These are phyloP conservation scores for Aspergillus funiculosus DNA, from an alignment of 495 filamentous ascomycete species.

Conservation along the genomic window DNA sequence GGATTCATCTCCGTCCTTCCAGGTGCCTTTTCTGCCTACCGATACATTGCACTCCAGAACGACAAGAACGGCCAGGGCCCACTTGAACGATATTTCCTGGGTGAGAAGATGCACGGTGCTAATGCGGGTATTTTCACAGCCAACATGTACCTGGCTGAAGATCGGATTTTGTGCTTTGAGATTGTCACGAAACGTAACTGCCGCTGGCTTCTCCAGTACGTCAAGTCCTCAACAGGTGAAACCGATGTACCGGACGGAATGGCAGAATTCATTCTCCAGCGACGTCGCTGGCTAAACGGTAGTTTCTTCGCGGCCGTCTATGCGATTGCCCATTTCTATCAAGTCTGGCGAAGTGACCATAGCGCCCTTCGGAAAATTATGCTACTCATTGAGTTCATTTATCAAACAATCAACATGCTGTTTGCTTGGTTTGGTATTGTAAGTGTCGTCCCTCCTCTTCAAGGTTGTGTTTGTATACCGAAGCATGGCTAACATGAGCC, in stretches of 20 bases:
- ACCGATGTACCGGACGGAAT: conserved; percentile 97
- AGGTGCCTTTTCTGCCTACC: conserved; percentile 96
- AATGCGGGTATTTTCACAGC: conserved; percentile 97
- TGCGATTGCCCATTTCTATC: conserved; percentile 86
- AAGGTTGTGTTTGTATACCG: neutral
- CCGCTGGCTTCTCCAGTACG: conserved; percentile 94
- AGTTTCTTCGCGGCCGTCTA: conserved; percentile 98
- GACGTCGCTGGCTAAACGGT: conserved; percentile 96
- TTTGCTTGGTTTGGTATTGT: conserved; percentile 98
- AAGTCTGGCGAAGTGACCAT: conserved; percentile 89
- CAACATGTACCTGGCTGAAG: conserved; percentile 99
- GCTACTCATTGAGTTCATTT: conserved; percentile 87
- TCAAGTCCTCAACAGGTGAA: conserved; percentile 93
- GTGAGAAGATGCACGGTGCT: conserved; percentile 94
- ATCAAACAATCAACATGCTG: conserved; percentile 92
- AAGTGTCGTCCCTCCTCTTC: conserved; percentile 19
- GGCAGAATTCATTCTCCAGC: conserved; percentile 91
- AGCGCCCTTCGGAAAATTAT: conserved; percentile 79
- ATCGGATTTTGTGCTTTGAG: conserved; percentile 99
- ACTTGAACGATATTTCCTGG: conserved; percentile 93
- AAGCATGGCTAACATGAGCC: conserved; percentile 9
- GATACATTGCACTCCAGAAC: conserved; percentile 90
- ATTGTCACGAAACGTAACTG: conserved; percentile 96
- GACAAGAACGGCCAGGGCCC: conserved; percentile 91
- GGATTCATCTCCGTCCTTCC: conserved; percentile 97